Percentiles rank a stretch among this genome's conserved stretches.
Evolutionary conservation across 2,329 filamentous ascomycete genomes (phyloP).

Genomic region (Pseudogymnoascus sp.): DNA sequence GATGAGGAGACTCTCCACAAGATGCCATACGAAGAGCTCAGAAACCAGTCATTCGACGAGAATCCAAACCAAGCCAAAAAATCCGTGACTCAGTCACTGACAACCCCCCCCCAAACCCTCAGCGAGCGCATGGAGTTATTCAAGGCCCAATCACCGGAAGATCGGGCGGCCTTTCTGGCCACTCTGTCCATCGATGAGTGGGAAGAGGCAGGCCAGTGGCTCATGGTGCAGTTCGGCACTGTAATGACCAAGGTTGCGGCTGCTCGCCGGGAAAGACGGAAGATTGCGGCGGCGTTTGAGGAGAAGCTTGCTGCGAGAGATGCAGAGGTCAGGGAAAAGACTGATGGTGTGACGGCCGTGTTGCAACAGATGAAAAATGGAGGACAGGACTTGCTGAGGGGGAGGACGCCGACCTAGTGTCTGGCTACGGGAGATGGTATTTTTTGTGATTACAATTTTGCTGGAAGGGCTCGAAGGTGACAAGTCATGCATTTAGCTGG

Average conservation of each 20-base stretch:
- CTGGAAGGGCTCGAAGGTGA: not conserved
- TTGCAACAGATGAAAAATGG: constrained; percentile 24
- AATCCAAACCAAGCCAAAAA: not conserved
- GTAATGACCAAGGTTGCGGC: constrained; percentile 20
- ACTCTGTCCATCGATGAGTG: constrained; percentile 24
- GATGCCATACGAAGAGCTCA: not conserved
- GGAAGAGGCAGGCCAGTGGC: constrained; percentile 27
- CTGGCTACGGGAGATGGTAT: not conserved
- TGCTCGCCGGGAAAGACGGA: constrained; percentile 23
- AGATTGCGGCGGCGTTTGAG: constrained; percentile 21
- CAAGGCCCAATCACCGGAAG: not conserved
- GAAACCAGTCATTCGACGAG: not conserved
- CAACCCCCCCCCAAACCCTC: constrained; percentile 4
- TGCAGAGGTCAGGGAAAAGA: constrained; percentile 20
- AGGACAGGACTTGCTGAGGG: constrained; percentile 17
- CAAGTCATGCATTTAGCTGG: constrained; percentile 1
- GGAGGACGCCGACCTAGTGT: not conserved
- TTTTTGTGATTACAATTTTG: not conserved
- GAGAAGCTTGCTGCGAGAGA: constrained; percentile 23
- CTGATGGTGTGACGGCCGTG: constrained; percentile 17
- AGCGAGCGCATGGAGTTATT: constrained; percentile 17
- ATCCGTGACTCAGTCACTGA: not conserved
- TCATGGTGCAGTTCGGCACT: constrained; percentile 22
- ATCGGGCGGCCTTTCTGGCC: constrained; percentile 18
- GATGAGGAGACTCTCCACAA: not conserved